Percentiles rank a stretch among this genome's conserved stretches.
phyloP scores from a whole-genome alignment of 2,329 filamentous ascomycete species.

The Penicillium sp. region DNA sequence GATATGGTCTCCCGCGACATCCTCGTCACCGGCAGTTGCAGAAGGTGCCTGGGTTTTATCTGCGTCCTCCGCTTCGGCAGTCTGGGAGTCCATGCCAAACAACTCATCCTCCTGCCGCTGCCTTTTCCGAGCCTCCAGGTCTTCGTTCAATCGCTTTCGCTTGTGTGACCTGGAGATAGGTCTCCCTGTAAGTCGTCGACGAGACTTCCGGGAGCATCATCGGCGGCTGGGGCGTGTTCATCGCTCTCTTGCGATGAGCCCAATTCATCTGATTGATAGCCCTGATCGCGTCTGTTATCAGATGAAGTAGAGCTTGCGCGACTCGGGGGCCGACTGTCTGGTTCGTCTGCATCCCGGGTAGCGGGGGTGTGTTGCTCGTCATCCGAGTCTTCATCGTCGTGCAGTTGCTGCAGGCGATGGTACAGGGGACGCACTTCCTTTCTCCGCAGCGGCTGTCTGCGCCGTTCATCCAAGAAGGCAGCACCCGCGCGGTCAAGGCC shows the following conservation, averaged over 20 bases:
- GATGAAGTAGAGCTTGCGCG: constrained; percentile 61
- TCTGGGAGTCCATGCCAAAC: constrained; percentile 64
- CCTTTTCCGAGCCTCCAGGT: constrained; percentile 72
- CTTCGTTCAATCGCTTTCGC: constrained; percentile 71
- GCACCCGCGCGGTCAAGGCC: constrained; percentile 61
- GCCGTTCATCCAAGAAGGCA: constrained; percentile 70
- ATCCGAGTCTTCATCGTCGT: constrained; percentile 81
- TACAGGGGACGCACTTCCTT: constrained; percentile 78
- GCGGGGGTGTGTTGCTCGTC: constrained; percentile 72
- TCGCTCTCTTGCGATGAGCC: constrained; percentile 16
- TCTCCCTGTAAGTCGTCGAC: constrained; percentile 44
- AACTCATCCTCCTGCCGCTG: constrained; percentile 83
- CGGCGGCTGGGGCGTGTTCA: constrained; percentile 14
- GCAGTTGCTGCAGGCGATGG: constrained; percentile 72
- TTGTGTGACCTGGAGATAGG: constrained; percentile 63
- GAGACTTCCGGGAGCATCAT: constrained; percentile 13
- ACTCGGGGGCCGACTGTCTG: constrained; percentile 78
- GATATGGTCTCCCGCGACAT: neutral
- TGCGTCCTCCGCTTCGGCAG: constrained; percentile 54
- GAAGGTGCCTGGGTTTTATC: constrained; percentile 35
- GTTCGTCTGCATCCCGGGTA: constrained; percentile 78
- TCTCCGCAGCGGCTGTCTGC: constrained; percentile 56
- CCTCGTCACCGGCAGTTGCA: neutral
- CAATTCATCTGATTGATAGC: constrained; percentile 30
- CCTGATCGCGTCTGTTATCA: constrained; percentile 52